Evolutionary conservation across 805 yeast genomes (phyloP), one percentile per base, ranked within the genome.

Genomic region (Torulaspora quercuum): DNA sequence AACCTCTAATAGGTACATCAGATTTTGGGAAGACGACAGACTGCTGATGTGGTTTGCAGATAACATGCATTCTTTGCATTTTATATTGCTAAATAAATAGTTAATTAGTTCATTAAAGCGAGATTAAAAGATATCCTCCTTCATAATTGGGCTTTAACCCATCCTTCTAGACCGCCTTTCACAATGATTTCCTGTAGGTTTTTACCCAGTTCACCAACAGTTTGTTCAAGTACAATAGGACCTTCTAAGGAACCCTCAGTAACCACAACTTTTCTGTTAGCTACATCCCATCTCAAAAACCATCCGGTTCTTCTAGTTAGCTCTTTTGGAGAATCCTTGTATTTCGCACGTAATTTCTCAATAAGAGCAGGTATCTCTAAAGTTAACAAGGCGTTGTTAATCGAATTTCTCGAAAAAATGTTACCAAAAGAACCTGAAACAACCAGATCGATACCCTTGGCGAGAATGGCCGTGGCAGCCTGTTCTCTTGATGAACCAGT

Each of bases 401-500:
- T 92, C 40, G 95, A 80, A 70, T 92, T 92, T 69, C 99, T 78
- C 39, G 89, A 82, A 67, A 92, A 92, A 53, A 90, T 92, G 69
- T 92, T 94, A 55, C 97, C 95, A 58, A 92, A 92, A 1, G 97
- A 90, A 21, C 99, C 99, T 9, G 96, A 84, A 41, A 94, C 95
- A 14, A 92, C 95, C 49, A 92, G 70, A 50, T 79, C 78, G 74
- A 92, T 87, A 48, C 88, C 97, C 55, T 94, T 78, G 26, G 98
- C 97, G 48, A 92, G 72, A 42, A 92, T 82, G 14, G 95, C 89
- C n/a, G 98, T 92, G 21, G 98, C 98, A 3, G 99, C 99, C 68
- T 92, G 99, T 63, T 92, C 99, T 67, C 99, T 80, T 16, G 96
- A 87, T 6, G 97, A 89, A 30, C 99, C 98, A 7, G 98, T 92